A percentile compares a stretch with the other conserved stretches of the same genome.
Conservation (phyloP, 805 yeast genomes). For the Lipomyces starkeyi region DNA sequence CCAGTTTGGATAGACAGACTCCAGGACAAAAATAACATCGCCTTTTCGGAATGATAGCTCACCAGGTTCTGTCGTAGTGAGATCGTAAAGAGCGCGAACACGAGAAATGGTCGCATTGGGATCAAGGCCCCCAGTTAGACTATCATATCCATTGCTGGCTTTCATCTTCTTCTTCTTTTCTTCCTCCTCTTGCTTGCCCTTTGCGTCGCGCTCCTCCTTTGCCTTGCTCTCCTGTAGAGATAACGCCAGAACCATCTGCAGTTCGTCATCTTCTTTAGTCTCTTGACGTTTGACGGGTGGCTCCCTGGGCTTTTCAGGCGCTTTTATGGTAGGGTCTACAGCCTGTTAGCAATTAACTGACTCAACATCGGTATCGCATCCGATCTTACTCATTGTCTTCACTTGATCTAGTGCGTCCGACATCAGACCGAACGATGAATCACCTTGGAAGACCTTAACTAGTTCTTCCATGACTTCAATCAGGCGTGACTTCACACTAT, state of each 20-base stretch:
- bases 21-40: conserved; percentile 85
- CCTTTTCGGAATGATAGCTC: conserved; percentile 87
- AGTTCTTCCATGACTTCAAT: conserved; percentile 73
- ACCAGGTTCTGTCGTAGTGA: conserved; percentile 77
- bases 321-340: conserved; percentile 47
- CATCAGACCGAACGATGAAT: conserved; percentile 78
- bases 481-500: conserved; percentile 66
- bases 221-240: conserved; percentile 65
- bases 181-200: conserved; percentile 17
- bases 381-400: conserved; percentile 44
- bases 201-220: conserved; percentile 19
- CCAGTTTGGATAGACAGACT: conserved; percentile 91
- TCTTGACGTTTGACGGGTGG: conserved; percentile 37
- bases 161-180: conserved; percentile 12
- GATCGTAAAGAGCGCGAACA: conserved; percentile 86
- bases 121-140: conserved; percentile 5
- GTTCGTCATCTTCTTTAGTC: conserved; percentile 73
- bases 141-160: conserved; percentile 12
- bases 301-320: conserved; percentile 67
- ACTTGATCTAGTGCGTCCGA: conserved; percentile 64
- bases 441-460: conserved; percentile 65
- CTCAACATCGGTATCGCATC: not conserved
- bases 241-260: conserved; percentile 74
- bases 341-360: not conserved
- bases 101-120: conserved; percentile 55